Conservation (phyloP, 2,329 filamentous ascomycete genomes). For the Pseudogymnoascus sp. region DNA sequence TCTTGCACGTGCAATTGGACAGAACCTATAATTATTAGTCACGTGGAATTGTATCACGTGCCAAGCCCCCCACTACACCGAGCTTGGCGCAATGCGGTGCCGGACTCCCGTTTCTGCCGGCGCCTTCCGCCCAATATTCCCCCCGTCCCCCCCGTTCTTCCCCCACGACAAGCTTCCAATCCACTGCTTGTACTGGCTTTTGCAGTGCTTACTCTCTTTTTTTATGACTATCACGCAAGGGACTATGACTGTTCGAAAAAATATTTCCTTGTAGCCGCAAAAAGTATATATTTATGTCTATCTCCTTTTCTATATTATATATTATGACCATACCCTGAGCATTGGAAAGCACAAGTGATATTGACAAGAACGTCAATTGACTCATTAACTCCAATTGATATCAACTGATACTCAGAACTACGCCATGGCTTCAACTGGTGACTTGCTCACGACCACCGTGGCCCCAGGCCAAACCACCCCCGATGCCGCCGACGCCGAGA, state of each 20-base stretch:
- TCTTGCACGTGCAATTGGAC: not conserved
- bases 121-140: not conserved
- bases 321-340: not conserved
- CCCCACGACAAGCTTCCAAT: not conserved
- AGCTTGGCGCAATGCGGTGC: constrained; percentile 5
- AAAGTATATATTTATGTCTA: not conserved
- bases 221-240: constrained; percentile 3
- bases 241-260: not conserved
- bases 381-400: not conserved
- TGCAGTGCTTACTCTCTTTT: not conserved
- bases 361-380: not conserved
- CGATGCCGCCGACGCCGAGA: constrained; percentile 21
- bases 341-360: not conserved
- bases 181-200: not conserved
- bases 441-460: constrained; percentile 28
- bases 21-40: not conserved
- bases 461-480: constrained; percentile 35
- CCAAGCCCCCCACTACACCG: not conserved
- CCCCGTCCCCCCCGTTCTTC: not conserved
- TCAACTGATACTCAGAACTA: not conserved
- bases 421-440: not conserved
- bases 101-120: constrained; percentile 2
- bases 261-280: not conserved
- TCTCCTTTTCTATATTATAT: not conserved
- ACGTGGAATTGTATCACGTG: not conserved